Evolutionary conservation across 768 basidiomycete species (phyloP), one percentile per base, ranked within the genome.

Genomic region (Trametes elegans): DNA sequence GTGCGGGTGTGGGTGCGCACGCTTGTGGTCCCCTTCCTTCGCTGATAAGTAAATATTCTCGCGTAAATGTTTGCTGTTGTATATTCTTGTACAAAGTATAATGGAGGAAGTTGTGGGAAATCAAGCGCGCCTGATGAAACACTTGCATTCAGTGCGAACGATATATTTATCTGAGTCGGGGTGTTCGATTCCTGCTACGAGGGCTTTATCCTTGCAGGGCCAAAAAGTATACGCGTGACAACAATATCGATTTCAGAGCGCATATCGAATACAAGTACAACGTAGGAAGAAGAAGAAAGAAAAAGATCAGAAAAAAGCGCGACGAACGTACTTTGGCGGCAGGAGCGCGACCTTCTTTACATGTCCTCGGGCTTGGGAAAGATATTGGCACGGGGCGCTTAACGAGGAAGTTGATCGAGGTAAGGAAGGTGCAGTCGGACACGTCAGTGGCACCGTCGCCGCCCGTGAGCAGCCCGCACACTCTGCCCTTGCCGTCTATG

Each of bases 371-470:
- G 32, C 47, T n/a, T 7, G 35, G 56, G 55, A 26, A 44, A 58
- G 55, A 63, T 21, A 41, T 62, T 60, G 38, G 62, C 53, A 13
- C 21, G 18, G 55, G 18, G 28, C 62, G 45, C 55, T 54, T 46
- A 46, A 55, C 19, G 51, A 63, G 36, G 38, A 62, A 63, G 52
- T 54, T 48, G 46, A 61, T 61, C 6, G 61, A 54, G 28, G 64
- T 66, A 34, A 60, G 18, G 46, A 56, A 65, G 40, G 64, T 58
- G 44, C 48, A 36, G 50, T 65, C 64, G 7, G 55, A 53, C 18
- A 26, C 40, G 7, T 59, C 61, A 24, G 39, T 51, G 19, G 40
- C 29, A 32, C 58, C 65, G 34, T 48, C 47, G 32, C 65, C 65
- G 49, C 64, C 64, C 6, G 61, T 63, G 40, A 61, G 31, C 35